phyloP scores from a whole-genome alignment of 164 flowering plant species.

The Stephania cephalantha region DNA sequence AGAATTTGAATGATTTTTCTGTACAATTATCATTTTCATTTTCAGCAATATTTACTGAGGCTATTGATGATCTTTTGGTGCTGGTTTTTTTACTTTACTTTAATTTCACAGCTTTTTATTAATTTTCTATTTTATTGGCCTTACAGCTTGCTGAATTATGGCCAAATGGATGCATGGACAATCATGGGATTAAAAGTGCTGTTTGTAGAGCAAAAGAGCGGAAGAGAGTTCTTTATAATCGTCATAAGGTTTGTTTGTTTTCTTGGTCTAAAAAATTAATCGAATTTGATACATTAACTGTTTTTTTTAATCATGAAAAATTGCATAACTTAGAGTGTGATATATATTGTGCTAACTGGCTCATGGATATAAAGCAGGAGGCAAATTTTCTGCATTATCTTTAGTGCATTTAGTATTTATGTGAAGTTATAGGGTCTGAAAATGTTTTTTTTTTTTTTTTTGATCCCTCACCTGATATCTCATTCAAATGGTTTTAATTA shows the following conservation, averaged over 20 bases:
- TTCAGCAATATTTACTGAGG: background rate
- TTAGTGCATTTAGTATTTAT: too few species aligned
- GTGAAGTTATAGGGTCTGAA: too few species aligned
- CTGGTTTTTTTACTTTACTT: background rate
- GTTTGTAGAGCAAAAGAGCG: constrained; percentile 79
- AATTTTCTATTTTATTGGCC: background rate
- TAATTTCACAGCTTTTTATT: background rate
- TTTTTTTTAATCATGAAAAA: too few species aligned
- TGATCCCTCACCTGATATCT: too few species aligned
- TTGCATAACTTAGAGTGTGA: too few species aligned
- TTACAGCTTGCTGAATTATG: constrained; percentile 84
- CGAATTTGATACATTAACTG: too few species aligned
- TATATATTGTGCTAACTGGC: too few species aligned
- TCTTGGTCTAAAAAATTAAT: background rate
- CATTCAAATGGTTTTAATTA: too few species aligned
- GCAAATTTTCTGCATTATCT: too few species aligned
- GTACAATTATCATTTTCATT: background rate
- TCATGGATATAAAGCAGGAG: too few species aligned
- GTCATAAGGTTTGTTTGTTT: constrained; percentile 37
- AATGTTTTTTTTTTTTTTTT: too few species aligned
- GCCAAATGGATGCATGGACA: constrained; percentile 91
- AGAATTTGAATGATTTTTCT: too few species aligned
- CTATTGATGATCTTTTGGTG: background rate
- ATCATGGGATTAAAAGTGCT: constrained; percentile 76
- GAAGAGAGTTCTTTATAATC: constrained; percentile 34